Evolutionary conservation across 768 basidiomycete species (phyloP).

Genomic region (Mycena pura): DNA sequence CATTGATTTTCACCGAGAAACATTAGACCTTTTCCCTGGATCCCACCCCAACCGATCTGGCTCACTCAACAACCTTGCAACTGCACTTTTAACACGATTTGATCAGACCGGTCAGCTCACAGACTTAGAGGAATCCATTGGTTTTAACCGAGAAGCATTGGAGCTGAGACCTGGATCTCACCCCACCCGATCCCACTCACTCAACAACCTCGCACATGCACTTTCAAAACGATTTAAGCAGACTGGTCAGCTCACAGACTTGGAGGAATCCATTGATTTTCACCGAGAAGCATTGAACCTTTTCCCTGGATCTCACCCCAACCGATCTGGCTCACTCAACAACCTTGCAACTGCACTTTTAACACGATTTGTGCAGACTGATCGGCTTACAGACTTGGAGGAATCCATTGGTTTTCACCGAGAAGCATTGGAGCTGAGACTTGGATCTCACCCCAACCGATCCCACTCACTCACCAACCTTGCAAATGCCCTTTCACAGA

Average conservation of each 20-base stretch:
- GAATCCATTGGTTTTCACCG: background rate
- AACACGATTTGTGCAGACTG: background rate
- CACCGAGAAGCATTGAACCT: background rate
- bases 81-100: background rate
- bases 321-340: background rate
- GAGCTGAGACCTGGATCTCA: background rate
- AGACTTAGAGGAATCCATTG: background rate
- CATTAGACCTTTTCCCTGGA: too few relatives aligned
- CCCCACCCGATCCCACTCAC: background rate
- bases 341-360: background rate
- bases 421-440: slow-evolving; percentile 3
- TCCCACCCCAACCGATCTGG: background rate
- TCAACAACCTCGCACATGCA: background rate
- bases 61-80: background rate
- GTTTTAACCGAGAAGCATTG: background rate
- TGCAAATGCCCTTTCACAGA: background rate
- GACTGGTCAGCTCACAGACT: too few relatives aligned
- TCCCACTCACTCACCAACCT: slow-evolving; percentile 6
- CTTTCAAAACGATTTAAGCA: background rate
- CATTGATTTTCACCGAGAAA: too few relatives aligned
- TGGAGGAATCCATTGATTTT: background rate
- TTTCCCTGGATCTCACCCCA: background rate
- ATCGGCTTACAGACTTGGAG: background rate
- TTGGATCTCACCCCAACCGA: background rate
- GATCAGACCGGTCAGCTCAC: background rate